Percentiles rank a stretch among this genome's conserved stretches.
Conservation (phyloP, 2,329 filamentous ascomycete species). For the Fusarium lyarnte region DNA sequence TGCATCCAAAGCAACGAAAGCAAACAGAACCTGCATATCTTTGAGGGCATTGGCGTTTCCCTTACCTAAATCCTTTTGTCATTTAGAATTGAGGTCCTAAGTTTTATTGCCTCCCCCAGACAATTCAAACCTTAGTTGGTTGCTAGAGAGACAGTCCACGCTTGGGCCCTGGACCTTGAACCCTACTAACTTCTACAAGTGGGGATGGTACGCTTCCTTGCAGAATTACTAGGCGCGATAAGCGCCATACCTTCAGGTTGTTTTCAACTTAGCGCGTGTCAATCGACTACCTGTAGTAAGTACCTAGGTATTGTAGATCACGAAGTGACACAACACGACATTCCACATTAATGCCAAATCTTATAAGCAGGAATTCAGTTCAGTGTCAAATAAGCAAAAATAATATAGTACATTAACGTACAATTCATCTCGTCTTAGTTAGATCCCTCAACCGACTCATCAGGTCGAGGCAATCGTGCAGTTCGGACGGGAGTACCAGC, state of each 20-base stretch:
- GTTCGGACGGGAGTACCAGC: neutral
- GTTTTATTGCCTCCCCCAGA: neutral
- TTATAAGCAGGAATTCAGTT: slow-evolving; percentile 21
- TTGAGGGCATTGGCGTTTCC: neutral
- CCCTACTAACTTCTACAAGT: slow-evolving; percentile 19
- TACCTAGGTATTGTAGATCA: neutral
- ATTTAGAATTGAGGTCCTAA: neutral
- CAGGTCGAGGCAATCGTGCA: neutral
- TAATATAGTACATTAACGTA: slow-evolving; percentile 30
- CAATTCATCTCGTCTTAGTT: slow-evolving; percentile 3
- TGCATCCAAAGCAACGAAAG: neutral
- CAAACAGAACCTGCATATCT: neutral
- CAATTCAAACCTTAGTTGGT: slow-evolving; percentile 11
- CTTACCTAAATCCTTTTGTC: neutral
- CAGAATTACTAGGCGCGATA: slow-evolving; percentile 28
- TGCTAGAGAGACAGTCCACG: slow-evolving; percentile 30
- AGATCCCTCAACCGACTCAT: neutral
- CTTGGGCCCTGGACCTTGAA: slow-evolving; percentile 15
- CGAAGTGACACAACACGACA: neutral
- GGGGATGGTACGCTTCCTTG: neutral
- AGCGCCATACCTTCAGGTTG: slow-evolving; percentile 18
- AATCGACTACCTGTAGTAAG: neutral
- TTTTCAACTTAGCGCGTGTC: slow-evolving; percentile 8
- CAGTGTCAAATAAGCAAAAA: slow-evolving; percentile 15
- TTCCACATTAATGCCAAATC: neutral